Evolutionary conservation across 345 rosid species (phyloP).

Genomic region (Lepidium aucheri): DNA sequence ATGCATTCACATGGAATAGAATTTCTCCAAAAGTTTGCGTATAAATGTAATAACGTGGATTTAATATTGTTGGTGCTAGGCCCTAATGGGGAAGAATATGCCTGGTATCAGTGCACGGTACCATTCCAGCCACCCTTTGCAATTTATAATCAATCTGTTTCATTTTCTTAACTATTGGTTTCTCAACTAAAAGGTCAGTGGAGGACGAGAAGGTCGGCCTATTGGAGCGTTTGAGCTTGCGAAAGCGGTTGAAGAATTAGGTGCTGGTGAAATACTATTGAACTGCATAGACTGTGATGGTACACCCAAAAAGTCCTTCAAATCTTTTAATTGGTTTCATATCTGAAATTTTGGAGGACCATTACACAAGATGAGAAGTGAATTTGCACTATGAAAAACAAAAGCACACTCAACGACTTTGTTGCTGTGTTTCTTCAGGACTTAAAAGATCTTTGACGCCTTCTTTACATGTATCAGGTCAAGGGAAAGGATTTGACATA

Average conservation of each 20-base stretch:
- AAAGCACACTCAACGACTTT: background rate
- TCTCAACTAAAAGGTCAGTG: slow-evolving; percentile 55
- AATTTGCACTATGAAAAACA: background rate
- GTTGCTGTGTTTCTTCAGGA: background rate
- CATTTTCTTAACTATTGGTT: slow-evolving; percentile 1
- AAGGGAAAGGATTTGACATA: slow-evolving; percentile 86
- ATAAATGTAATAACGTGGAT: background rate
- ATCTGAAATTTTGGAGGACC: background rate
- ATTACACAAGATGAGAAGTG: background rate
- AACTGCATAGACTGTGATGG: slow-evolving; percentile 99
- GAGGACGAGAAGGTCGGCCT: slow-evolving; percentile 96
- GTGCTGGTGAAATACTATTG: slow-evolving; percentile 92
- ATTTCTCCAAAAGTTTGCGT: background rate
- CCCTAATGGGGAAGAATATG: slow-evolving; percentile 87
- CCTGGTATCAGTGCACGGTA: slow-evolving; percentile 99
- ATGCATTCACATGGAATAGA: background rate
- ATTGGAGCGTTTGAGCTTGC: slow-evolving; percentile 99
- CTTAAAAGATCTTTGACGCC: background rate
- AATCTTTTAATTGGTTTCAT: background rate
- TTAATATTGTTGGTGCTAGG: slow-evolving; percentile 36
- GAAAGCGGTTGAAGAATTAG: slow-evolving; percentile 85
- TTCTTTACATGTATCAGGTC: slow-evolving; percentile 48
- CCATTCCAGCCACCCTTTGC: slow-evolving; percentile 13
- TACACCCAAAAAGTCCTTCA: background rate
- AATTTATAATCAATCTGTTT: background rate